Base-by-base conservation (phyloP, 129 eudicot species). In the Saposhnikovia divaricata region DNA sequence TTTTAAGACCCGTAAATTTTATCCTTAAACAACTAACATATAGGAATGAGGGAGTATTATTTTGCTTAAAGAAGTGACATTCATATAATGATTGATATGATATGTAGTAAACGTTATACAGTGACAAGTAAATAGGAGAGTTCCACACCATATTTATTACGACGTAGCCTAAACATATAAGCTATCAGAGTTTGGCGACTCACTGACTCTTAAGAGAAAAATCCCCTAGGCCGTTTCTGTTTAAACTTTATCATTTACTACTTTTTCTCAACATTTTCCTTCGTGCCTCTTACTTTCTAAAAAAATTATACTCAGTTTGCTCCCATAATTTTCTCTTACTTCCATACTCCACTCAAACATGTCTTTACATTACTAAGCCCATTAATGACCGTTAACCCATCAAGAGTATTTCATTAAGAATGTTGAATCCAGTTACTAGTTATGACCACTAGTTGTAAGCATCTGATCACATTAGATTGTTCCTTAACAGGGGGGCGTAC, bases 401-500 rank as follows among this genome's bases (percentile, higher is more conserved):
- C 63, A 21, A 55, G 63, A n/a, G 27, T 55, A 7, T 6, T 55
- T n/a, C 11, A 55, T 53, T 0, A 53, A 5, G 0, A 53, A 47
- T 47, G 0, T 18, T 53, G 61, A 53, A 53, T 1, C 61, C 61
- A 53, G 61, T 53, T 53, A 53, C 61, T 16, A 48, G 55, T 48
- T 48, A 15, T 14, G 63, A 53, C 63, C 63, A 23, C 72, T 25
- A 65, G 39, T 69, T 69, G 74, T 34, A 16, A 70, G 74, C 21
- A 18, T 86, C 76, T 43, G 38, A 65, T 66, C 40, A n/a, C 25
- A 47, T 82, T 68, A 53, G 23, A 76, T 38, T 45, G 9, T 82
- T 75, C 57, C 72, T 77, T 34, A 63, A 0, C 85, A 93, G 98
- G 88, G 89, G 77, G 84, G 98, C 78, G 38, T 85, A 80, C 89